Evolutionary conservation across 805 yeast species (phyloP), one percentile per base, ranked within the genome.

Genomic region (Barnettozyma populi): DNA sequence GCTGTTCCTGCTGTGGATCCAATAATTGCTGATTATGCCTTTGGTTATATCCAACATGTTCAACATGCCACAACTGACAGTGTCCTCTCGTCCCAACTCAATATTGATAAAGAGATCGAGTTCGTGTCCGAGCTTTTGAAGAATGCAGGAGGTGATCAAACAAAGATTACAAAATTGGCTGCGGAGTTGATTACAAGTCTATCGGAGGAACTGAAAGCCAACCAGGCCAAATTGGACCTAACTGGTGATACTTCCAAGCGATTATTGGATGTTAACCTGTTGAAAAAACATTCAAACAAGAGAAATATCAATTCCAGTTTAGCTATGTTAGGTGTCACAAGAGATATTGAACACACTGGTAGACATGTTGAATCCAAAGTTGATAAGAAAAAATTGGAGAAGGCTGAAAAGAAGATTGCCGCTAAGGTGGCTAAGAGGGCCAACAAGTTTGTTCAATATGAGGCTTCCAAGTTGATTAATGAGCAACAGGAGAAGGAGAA

Each of bases 401-500:
- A 92, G 68, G 99, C 97, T 49, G 99, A 94, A 72, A 81, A 90
- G 61, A 94, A 94, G 74, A 90, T 94, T 64, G 97, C 97, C 20
- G 92, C 95, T 63, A 94, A 94, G 71, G 92, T 94, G 52, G 97
- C 97, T 36, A 92, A 92, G 73, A 70, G 78, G 61, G 79, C 80
- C 63, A 87, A 87, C 65, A 80, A 83, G 63, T 86, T 86, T 63
- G 96, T 88, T 56, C 64, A 88, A 61, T 89, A 89, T 64, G 96
- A 94, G 68, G 96, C 97, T n/a, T 90, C 97, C 37, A 90, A 86
- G 69, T 75, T 94, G 57, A 74, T 94, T 53, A 75, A 78, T 52
- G 86, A 79, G 37, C 69, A 70, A 50, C 74, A 78, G 45, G 61
- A 57, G 18, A 77, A 74, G 23, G 86, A 82, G 36, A 90, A 90